Evolutionary conservation across 352 stramenopile genomes (phyloP).

Genomic region (Phytophthora brassicae): DNA sequence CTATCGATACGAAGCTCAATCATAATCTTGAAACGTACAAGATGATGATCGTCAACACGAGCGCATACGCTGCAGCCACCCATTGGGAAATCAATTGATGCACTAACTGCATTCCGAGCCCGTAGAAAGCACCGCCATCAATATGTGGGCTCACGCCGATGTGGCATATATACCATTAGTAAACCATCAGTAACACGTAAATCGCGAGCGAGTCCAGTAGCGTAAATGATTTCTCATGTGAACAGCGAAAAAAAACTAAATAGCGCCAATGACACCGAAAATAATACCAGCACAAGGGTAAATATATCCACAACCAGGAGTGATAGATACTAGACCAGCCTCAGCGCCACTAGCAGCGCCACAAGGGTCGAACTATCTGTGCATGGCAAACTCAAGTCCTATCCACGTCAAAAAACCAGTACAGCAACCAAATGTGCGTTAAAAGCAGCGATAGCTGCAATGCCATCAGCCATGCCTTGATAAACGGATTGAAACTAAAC

Average conservation of each 20-base stretch:
- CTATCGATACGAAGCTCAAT: too few species aligned
- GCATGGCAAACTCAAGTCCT: conserved; percentile 45
- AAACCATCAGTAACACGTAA: conserved; percentile 61
- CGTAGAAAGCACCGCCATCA: conserved; percentile 48
- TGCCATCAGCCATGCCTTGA: conserved; percentile 44
- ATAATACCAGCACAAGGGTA: conserved; percentile 60
- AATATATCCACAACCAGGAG: conserved; percentile 63
- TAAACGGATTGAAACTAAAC: conserved; percentile 80
- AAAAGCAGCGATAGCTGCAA: conserved; percentile 58
- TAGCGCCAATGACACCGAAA: conserved; percentile 59
- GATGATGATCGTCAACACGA: too few species aligned
- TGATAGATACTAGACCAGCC: conserved; percentile 61
- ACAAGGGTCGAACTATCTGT: conserved; percentile 56
- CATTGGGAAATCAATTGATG: too few species aligned
- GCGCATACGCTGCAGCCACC: too few species aligned
- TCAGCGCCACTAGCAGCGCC: conserved; percentile 61
- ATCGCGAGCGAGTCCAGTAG: conserved; percentile 76
- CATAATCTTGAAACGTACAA: too few species aligned
- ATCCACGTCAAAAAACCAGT: conserved; percentile 69
- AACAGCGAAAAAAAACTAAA: conserved; percentile 50
- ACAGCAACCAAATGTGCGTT: conserved; percentile 62
- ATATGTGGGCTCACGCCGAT: conserved; percentile 41
- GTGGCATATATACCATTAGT: conserved; percentile 65
- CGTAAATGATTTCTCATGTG: conserved; percentile 58
- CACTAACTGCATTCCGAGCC: conserved; percentile 30